Evolutionary conservation across 164 flowering plant species (phyloP).

Genomic region (Annona cherimola): DNA sequence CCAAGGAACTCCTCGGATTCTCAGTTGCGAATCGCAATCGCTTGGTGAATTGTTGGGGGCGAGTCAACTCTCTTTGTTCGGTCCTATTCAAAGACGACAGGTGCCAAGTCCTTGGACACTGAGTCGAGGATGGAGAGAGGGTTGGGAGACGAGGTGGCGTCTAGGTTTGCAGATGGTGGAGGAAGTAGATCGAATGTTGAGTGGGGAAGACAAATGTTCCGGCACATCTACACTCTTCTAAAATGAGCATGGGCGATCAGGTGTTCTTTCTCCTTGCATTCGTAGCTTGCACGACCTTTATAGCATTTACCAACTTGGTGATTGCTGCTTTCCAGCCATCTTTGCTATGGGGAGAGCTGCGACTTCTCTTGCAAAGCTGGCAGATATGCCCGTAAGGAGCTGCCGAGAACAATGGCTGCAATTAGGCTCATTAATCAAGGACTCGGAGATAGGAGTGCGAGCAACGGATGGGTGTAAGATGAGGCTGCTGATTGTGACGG

Average conservation of each 20-base stretch:
- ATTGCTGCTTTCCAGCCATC: constrained; percentile 70
- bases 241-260: constrained; percentile 57
- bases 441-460: too few relatives aligned
- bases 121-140: background rate
- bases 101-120: background rate
- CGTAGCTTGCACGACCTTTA: constrained; percentile 71
- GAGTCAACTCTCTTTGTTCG: constrained; percentile 15
- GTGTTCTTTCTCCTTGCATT: constrained; percentile 68
- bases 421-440: too few relatives aligned
- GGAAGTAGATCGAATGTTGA: constrained; percentile 24
- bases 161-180: constrained; percentile 4
- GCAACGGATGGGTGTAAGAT: too few relatives aligned
- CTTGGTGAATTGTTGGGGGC: constrained; percentile 1
- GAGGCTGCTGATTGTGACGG: too few relatives aligned
- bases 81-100: constrained; percentile 5
- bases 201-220: constrained; percentile 37
- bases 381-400: constrained; percentile 86
- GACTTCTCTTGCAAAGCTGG: constrained; percentile 73
- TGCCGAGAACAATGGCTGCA: constrained; percentile 94
- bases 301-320: constrained; percentile 67
- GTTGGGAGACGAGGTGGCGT: background rate
- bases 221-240: constrained; percentile 22
- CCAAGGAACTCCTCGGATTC: constrained; percentile 6
- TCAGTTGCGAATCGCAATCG: background rate
- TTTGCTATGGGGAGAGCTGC: constrained; percentile 84